These are phyloP conservation scores for Cyberlindnera galapagoensis DNA, from an alignment of 805 yeast species.

Conservation along the genomic window DNA sequence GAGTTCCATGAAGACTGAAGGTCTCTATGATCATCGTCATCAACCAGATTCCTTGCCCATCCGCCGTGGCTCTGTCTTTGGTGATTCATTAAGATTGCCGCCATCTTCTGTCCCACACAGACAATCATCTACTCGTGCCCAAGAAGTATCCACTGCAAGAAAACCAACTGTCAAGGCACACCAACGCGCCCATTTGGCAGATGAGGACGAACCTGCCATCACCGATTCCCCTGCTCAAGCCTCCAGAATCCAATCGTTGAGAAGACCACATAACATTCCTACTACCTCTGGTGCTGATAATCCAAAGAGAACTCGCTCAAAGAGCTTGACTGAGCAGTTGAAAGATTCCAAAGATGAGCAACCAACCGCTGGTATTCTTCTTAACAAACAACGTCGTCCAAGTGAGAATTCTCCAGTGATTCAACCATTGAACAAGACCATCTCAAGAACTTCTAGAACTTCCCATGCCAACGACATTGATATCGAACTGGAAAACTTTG, in stretches of 20 bases:
- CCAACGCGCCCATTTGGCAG: conserved; percentile 3
- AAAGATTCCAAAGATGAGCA: conserved; percentile 28
- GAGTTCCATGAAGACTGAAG: conserved; percentile 33
- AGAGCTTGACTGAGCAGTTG: conserved; percentile 36
- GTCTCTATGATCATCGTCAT: conserved; percentile 42
- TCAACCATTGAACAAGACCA: conserved; percentile 17
- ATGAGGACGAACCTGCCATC: conserved; percentile 15
- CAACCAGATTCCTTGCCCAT: conserved; percentile 37
- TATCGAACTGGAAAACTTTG: conserved; percentile 29
- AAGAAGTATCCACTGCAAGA: too few species aligned
- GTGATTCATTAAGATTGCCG: conserved; percentile 10
- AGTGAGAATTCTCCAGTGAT: conserved; percentile 20
- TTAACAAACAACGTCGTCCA: conserved; percentile 19
- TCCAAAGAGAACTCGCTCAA: conserved; percentile 19
- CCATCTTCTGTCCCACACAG: conserved; percentile 21
- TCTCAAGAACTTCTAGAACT: conserved; percentile 18
- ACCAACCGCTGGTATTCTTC: conserved; percentile 26
- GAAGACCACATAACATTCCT: too few species aligned
- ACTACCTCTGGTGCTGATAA: neutral
- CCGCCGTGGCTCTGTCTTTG: conserved; percentile 23
- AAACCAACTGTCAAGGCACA: neutral
- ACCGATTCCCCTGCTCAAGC: conserved; percentile 12
- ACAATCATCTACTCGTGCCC: too few species aligned
- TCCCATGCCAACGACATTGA: conserved; percentile 22
- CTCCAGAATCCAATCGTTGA: neutral